Base-by-base conservation (phyloP, 495 filamentous ascomycete species). In the Penicillium steckii region DNA sequence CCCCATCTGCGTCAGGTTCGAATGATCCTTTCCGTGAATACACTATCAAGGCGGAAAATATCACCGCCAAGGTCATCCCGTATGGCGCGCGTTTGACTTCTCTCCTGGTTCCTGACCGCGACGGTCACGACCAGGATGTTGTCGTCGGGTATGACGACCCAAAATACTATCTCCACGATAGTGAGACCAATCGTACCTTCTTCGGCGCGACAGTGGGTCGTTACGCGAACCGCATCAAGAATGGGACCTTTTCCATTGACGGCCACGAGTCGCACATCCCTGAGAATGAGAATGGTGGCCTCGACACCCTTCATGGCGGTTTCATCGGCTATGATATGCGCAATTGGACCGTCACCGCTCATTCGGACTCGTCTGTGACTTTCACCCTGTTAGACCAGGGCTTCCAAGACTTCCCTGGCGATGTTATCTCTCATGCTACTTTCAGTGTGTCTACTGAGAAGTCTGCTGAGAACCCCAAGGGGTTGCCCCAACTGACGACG, bases 161-260 rank as follows among this genome's bases (percentile, higher is more conserved):
- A 19, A 82, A 67, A 30, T 76, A 86, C 47, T 95, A 94, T 64
- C 61, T 75, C 7, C 69, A 81, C 27, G 88, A 92, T 58, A 65
- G 64, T 22, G 81, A 91, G 56, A 69, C 67, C 30, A 76, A 81
- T 45, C 87, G 89, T 70, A 88, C 87, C 43, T 89, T 86, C 74
- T 86, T 89, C 52, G 88, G 89, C 35, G 76, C 84, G 6, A 80
- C 90, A n/a, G 86, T 84, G 4, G 89, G 89, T 29, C 85, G 89
- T 15, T 93, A 92, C 61, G 89, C 88, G 35, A 93, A 95, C 69
- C 85, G 88, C 26, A 95, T 94, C 71, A 89, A 87, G 77, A 94
- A 94, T 67, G 84, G 83, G 55, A 88, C 82, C 8, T 95, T 94
- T 61, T 77, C 76, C 51, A 79, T 93, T 52, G 85, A 89, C 44